These are phyloP conservation scores for Hypoxylon lenormandii DNA, from an alignment of 495 filamentous ascomycete genomes.

Conservation along the genomic window DNA sequence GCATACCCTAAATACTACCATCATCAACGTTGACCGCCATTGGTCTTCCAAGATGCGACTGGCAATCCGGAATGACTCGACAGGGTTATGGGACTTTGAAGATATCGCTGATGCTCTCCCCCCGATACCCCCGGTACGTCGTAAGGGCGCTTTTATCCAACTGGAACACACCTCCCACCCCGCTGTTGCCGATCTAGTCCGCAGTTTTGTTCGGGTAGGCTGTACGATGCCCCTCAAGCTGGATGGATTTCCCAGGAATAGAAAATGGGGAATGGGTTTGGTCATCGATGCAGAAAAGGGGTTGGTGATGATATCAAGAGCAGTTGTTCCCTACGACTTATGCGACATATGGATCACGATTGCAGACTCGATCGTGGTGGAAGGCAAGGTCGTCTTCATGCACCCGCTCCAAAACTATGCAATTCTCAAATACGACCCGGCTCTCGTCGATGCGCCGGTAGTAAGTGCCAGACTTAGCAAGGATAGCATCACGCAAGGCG, in stretches of 20 bases:
- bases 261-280: conserved; percentile 93
- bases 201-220: conserved; percentile 91
- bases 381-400: conserved; percentile 93
- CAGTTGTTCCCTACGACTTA: conserved; percentile 93
- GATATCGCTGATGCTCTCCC: conserved; percentile 85
- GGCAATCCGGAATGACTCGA: conserved; percentile 88
- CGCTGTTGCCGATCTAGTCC: conserved; percentile 88
- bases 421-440: conserved; percentile 93
- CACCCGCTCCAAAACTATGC: conserved; percentile 98
- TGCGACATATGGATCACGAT: conserved; percentile 96
- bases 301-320: conserved; percentile 89
- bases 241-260: conserved; percentile 91
- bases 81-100: conserved; percentile 93
- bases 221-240: conserved; percentile 95
- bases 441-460: conserved; percentile 90
- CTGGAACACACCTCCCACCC: conserved; percentile 89
- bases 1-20: conserved; percentile 91
- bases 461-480: conserved; percentile 85
- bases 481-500: conserved; percentile 84
- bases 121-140: conserved; percentile 73
- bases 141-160: conserved; percentile 87
- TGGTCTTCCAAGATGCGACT: conserved; percentile 95
- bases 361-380: conserved; percentile 92
- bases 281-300: conserved; percentile 97
- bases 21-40: conserved; percentile 92